Percentiles rank a stretch among this genome's conserved stretches.
phyloP scores from a whole-genome alignment of 2,329 filamentous ascomycete species.

The Aspergillus sp. region DNA sequence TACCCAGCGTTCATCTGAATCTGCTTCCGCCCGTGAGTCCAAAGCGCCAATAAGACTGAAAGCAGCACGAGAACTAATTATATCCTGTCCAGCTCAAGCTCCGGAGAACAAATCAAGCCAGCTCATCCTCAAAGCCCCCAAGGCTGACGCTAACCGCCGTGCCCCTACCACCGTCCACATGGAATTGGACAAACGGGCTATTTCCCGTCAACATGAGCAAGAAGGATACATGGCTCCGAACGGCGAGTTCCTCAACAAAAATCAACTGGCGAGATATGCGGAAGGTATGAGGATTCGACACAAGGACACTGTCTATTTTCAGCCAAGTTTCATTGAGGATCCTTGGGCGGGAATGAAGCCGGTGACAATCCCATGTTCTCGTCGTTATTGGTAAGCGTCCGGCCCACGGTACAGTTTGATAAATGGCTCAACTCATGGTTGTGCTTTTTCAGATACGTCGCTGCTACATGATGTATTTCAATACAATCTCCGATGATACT shows the following conservation, averaged over 20 bases:
- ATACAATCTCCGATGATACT: too few species aligned
- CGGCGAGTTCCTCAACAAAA: conserved; percentile 12
- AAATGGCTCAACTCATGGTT: too few species aligned
- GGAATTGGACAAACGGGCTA: not conserved
- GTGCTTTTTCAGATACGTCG: too few species aligned
- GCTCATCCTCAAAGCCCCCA: not conserved
- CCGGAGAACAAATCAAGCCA: not conserved
- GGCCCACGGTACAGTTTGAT: too few species aligned
- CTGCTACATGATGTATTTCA: too few species aligned
- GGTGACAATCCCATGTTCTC: conserved; percentile 2
- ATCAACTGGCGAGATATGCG: conserved; percentile 10
- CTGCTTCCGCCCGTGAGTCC: not conserved
- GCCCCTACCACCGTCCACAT: not conserved
- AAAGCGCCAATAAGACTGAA: not conserved
- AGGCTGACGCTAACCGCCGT: not conserved
- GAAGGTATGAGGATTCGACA: conserved; percentile 10
- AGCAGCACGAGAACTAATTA: too few species aligned
- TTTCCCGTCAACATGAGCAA: not conserved
- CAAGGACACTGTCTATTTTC: conserved; percentile 10
- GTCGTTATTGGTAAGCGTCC: conserved; percentile 4
- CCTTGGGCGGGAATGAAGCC: conserved; percentile 13
- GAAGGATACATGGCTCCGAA: conserved; percentile 17
- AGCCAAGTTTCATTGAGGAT: conserved; percentile 13
- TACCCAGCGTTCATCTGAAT: not conserved
- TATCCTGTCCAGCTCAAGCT: not conserved